Conservation (phyloP, 1,284 basidiomycete genomes). For the Rhodotorula sp. region DNA sequence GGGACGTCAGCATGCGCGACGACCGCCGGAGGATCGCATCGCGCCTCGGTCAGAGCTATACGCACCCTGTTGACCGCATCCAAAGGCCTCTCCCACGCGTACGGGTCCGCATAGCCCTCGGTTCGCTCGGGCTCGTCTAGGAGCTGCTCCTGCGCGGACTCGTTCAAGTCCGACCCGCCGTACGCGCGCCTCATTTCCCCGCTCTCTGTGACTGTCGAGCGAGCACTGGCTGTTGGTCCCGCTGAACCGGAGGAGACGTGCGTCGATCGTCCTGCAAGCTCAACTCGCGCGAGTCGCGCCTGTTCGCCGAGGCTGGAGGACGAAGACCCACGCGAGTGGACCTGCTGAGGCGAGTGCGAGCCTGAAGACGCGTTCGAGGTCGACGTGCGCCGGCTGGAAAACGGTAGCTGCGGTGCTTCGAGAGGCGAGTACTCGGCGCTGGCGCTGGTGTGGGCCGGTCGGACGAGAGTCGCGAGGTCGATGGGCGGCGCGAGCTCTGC, state of each 20-base stretch:
- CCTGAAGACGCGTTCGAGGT: neutral
- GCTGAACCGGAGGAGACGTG: neutral
- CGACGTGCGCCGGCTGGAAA: conserved; percentile 1
- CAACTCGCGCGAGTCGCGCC: neutral
- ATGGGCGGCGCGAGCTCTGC: neutral
- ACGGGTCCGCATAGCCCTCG: conserved; percentile 18
- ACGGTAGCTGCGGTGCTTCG: conserved; percentile 18
- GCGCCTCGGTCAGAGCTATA: neutral
- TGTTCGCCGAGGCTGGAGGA: neutral
- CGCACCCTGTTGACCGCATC: conserved; percentile 36
- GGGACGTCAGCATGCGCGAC: neutral
- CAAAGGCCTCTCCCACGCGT: conserved; percentile 32
- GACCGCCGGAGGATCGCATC: neutral
- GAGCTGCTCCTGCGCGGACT: conserved; percentile 30
- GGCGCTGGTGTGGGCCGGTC: neutral
- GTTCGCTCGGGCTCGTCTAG: conserved; percentile 10
- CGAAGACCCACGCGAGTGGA: too few relatives aligned
- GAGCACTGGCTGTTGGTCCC: neutral
- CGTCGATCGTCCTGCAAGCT: neutral
- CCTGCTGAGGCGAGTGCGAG: neutral
- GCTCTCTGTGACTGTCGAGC: too few relatives aligned
- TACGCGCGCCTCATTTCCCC: neutral
- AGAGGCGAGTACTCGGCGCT: conserved; percentile 13
- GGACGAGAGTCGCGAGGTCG: neutral
- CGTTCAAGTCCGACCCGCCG: conserved; percentile 1